A percentile compares a stretch with the other conserved stretches of the same genome.
phyloP scores from a whole-genome alignment of 176 grass and related monocot species.

The Avena eriantha region DNA sequence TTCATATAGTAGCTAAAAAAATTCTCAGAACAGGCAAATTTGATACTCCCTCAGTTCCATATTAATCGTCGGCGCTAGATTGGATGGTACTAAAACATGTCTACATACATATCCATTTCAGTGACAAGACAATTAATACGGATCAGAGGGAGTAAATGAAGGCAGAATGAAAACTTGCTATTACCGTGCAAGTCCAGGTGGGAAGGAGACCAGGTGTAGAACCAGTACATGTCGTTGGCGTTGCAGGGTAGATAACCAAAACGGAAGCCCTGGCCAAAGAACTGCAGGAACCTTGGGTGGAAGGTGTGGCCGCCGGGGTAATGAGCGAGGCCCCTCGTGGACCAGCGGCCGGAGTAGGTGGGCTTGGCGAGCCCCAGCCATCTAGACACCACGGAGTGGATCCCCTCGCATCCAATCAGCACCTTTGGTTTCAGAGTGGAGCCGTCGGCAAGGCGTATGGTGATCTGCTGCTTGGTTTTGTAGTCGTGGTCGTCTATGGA shows the following conservation, averaged over 20 bases:
- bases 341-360: neutral
- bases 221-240: conserved; percentile 67
- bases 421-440: neutral
- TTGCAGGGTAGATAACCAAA: conserved; percentile 50
- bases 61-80: too few relatives aligned
- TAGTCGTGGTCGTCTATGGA: conserved; percentile 3
- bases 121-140: too few relatives aligned
- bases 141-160: too few relatives aligned
- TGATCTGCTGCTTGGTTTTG: neutral
- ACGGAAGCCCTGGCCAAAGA: conserved; percentile 54
- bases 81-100: too few relatives aligned
- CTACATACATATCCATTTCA: too few relatives aligned
- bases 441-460: neutral
- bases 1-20: too few relatives aligned
- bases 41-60: too few relatives aligned
- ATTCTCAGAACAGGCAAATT: too few relatives aligned
- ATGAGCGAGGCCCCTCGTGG: neutral
- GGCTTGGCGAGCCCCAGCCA: conserved; percentile 17
- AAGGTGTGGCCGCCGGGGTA: neutral
- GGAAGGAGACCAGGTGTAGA: conserved; percentile 67
- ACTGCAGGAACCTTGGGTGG: conserved; percentile 50
- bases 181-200: too few relatives aligned
- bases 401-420: conserved; percentile 40
- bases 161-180: too few relatives aligned
- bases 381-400: conserved; percentile 23